Percentiles rank a stretch among this genome's conserved stretches.
Evolutionary conservation across 75 land plant genomes (phyloP).

Genomic region (Pinus tabuliformis): DNA sequence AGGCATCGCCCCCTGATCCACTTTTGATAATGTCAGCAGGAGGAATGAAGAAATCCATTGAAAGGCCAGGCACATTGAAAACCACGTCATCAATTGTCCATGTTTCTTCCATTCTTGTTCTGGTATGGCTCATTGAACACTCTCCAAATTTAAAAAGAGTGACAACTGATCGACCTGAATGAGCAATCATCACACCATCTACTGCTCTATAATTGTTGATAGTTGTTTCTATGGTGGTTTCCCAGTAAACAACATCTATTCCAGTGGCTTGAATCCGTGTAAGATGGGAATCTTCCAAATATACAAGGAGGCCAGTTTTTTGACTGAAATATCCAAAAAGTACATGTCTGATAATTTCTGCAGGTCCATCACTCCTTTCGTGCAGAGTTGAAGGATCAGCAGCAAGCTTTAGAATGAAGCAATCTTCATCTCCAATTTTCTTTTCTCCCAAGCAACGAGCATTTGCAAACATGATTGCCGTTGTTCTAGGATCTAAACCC

Average conservation of each 20-base stretch:
- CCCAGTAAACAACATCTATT: conserved; percentile 59
- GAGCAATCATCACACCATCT: conserved; percentile 64
- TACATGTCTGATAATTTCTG: conserved; percentile 65
- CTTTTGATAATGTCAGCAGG: conserved; percentile 38
- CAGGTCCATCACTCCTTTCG: conserved; percentile 53
- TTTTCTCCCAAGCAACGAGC: conserved; percentile 73
- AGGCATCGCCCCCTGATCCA: too few species aligned
- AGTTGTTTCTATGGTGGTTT: conserved; percentile 63
- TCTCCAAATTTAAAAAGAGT: conserved; percentile 59
- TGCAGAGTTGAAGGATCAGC: conserved; percentile 46
- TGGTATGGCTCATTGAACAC: conserved; percentile 6
- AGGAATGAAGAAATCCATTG: conserved; percentile 63
- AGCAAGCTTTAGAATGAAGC: conserved; percentile 56
- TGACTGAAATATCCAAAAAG: conserved; percentile 78
- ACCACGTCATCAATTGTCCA: conserved; percentile 69
- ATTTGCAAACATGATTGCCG: conserved; percentile 47
- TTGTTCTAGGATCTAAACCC: conserved; percentile 70
- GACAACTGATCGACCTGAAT: conserved; percentile 56
- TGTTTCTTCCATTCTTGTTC: conserved; percentile 65
- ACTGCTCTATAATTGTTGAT: conserved; percentile 61
- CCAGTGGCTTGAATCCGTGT: conserved; percentile 47
- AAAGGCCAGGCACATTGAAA: conserved; percentile 68
- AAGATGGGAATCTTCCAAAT: conserved; percentile 70
- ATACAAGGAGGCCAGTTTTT: conserved; percentile 63
- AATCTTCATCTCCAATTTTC: conserved; percentile 45